Base-by-base conservation (phyloP, 768 basidiomycete genomes). In the Naganishia vaughanmartiniae region DNA sequence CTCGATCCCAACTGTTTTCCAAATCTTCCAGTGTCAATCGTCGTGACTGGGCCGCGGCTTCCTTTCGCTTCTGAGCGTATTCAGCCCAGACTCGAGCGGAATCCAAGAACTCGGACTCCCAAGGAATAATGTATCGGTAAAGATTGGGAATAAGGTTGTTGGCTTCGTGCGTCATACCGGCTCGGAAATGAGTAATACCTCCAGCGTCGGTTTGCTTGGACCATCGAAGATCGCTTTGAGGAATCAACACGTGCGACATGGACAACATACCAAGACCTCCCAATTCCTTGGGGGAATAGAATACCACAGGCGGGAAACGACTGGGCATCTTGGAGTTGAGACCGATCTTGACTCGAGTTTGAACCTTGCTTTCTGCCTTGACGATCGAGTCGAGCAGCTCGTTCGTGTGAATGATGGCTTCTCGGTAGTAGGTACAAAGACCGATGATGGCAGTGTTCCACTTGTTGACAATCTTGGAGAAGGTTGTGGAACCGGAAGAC, bases 291-390 rank as follows among this genome's bases (percentile, higher is more conserved):
- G 93, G 94, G 7, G 92, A 94, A 80, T 96, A 95, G 85, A 93
- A 95, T 10, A 94, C 76, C 39, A 73, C 72, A 31, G 79, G 95
- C 90, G 69, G 96, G 87, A 98, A 97, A 86, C 93, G 90, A 4
- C 93, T 96, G 28, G 96, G 96, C 96, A 99, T 98, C 84, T 98
- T 96, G 82, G 90, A 92, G 85, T 97, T 96, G 75, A 96, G 79
- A n/a, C 95, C 96, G 73, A 99, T 97, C 86, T 98, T 98, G 77
- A 99, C 95, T 83, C 96, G 92, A 3, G 94, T 97, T 83, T 99
- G 96, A 56, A 98, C 95, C 85, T 98, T 98, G 87, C 97, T 97
- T 84, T 99, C 95, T 1, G 94, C 93, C 83, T 99, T 99, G 78
- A 99, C 96, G 48, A 98, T 85, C 0, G 93, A 87, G 79, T 98